A percentile compares a stretch with the other conserved stretches of the same genome.
These are phyloP conservation scores for Ogataea polymorpha DNA, from an alignment of 805 yeast genomes.

Conservation along the genomic window DNA sequence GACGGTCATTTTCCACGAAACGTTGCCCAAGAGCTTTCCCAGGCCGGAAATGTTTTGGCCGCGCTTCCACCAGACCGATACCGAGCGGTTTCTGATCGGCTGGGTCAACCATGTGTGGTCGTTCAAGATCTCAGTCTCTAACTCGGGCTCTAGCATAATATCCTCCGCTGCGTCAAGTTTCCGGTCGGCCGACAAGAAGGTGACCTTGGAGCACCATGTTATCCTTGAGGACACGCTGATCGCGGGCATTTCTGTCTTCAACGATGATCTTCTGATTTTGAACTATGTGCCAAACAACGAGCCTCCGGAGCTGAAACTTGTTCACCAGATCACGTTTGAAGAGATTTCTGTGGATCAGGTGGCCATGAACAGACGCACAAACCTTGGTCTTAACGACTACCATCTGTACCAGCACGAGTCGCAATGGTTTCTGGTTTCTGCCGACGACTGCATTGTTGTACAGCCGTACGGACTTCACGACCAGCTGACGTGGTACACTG, in stretches of 20 bases:
- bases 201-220: conserved; percentile 47
- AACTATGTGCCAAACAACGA: conserved; percentile 37
- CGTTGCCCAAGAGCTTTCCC: conserved; percentile 52
- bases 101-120: conserved; percentile 86
- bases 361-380: conserved; percentile 52
- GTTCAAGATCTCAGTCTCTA: conserved; percentile 18
- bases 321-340: conserved; percentile 62
- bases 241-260: conserved; percentile 76
- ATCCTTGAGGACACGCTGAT: conserved; percentile 51
- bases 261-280: conserved; percentile 61
- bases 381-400: conserved; percentile 77
- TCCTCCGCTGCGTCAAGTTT: conserved; percentile 54
- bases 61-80: conserved; percentile 60
- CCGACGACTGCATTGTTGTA: conserved; percentile 77
- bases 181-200: conserved; percentile 42
- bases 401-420: conserved; percentile 51
- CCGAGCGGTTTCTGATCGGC: conserved; percentile 66
- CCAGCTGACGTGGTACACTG: conserved; percentile 68
- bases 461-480: conserved; percentile 69
- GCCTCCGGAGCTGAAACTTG: conserved; percentile 73
- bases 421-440: conserved; percentile 68
- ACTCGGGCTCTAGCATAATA: conserved; percentile 34
- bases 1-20: conserved; percentile 47
- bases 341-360: conserved; percentile 80
- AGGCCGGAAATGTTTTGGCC: conserved; percentile 87